Evolutionary conservation across 1,284 basidiomycete species (phyloP), one percentile per base, ranked within the genome.

Genomic region (Rhodotorula sp.): DNA sequence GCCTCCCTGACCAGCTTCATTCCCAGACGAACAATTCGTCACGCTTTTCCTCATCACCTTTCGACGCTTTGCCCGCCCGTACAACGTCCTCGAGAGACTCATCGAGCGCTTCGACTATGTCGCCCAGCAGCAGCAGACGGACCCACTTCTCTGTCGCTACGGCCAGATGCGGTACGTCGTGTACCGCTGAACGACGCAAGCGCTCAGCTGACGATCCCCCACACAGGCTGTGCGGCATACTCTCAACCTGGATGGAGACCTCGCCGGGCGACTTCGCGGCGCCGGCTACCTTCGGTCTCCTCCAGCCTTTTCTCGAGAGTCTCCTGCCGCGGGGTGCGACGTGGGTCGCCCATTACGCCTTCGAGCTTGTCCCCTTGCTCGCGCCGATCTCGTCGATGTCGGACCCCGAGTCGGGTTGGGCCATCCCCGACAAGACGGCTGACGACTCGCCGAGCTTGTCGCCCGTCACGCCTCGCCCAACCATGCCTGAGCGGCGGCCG

Each of bases 41-140:
- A 71, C 71, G 20, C 64, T 71, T 13, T 79, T 79, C 64, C 66
- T 79, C n/a, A 78, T 76, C 58, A 71, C 77, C 28, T 79, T 72
- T 59, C 72, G 78, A 13, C 67, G 76, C 20, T 79, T 79, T 47
- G 75, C 75, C 0, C 68, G 73, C 26, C 78, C 78, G 1, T 76
- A 63, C 62, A 74, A 78, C 28, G 76, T 79, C 24, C 63, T 79
- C 47, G 70, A 55, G 37, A 74, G 70, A 18, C 70, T 79, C 59
- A 66, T 78, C 55, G 75, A 70, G 40, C 70, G 77, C 1, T 79
- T 76, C 68, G 69, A 77, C 22, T 76, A 74, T 34, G 73, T 78
- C 37, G 69, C 68, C 0, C 34, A 58, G 11, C 67, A 73, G 51
- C 57, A 74, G 6, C 64, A 74, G 34, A 68, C 63, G 30, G 76